A percentile compares a stretch with the other conserved stretches of the same genome.
Evolutionary conservation across 805 yeast genomes (phyloP).

Genomic region (Metschnikowia koreensis): DNA sequence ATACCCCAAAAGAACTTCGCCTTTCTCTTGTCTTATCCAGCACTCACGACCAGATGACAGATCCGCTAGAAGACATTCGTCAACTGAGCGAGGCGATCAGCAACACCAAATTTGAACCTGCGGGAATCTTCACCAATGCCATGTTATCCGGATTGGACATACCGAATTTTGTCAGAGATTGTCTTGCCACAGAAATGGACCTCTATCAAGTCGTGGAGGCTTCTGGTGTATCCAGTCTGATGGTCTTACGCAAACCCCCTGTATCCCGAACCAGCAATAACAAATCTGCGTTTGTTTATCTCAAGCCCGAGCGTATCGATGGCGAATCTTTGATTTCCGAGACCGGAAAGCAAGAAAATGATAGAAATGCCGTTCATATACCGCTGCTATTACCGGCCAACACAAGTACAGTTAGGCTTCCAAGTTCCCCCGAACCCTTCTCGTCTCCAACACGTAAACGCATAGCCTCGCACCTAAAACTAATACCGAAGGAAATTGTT

Average conservation of each 20-base stretch:
- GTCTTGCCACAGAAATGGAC: constrained; percentile 50
- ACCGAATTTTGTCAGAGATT: constrained; percentile 58
- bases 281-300: constrained; percentile 4
- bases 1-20: background rate
- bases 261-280: background rate
- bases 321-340: constrained; percentile 41
- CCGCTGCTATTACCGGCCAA: constrained; percentile 20
- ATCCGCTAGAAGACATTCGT: constrained; percentile 12
- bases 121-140: constrained; percentile 69
- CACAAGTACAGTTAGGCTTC: background rate
- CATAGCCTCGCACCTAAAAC: constrained; percentile 5
- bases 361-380: constrained; percentile 28
- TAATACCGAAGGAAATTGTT: constrained; percentile 10
- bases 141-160: constrained; percentile 51
- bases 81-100: constrained; percentile 35
- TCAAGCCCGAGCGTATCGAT: constrained; percentile 42
- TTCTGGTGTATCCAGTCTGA: constrained; percentile 25
- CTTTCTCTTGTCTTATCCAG: background rate
- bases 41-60: constrained; percentile 4
- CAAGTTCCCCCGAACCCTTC: constrained; percentile 2
- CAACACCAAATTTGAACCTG: constrained; percentile 47
- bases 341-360: constrained; percentile 29
- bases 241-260: background rate
- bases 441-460: constrained; percentile 18
- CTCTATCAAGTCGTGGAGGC: constrained; percentile 44